phyloP scores from a whole-genome alignment of 2,329 filamentous ascomycete genomes.

The Xylariales sp. region DNA sequence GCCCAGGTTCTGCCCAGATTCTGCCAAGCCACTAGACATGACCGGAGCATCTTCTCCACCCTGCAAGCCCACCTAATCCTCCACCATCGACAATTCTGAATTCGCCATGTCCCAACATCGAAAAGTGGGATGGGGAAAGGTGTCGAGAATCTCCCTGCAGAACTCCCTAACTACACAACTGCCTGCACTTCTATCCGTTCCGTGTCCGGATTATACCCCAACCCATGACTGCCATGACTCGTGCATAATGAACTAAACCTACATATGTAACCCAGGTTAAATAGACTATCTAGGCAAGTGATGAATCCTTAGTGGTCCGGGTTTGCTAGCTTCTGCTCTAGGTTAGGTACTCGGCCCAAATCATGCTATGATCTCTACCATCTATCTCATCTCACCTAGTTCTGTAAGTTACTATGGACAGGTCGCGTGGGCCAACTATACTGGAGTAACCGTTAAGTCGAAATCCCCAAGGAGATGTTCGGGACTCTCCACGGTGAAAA shows the following conservation, averaged over 20 bases:
- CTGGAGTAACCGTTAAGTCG: neutral
- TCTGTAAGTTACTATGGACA: slow-evolving; percentile 4
- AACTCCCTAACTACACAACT: neutral
- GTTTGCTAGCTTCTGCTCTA: neutral
- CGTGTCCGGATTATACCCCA: no score
- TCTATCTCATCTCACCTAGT: neutral
- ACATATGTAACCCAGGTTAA: no score
- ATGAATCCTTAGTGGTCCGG: no score
- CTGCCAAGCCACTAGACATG: neutral
- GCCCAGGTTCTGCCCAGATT: neutral
- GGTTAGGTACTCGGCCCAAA: neutral
- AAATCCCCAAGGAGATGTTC: neutral
- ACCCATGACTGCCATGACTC: no score
- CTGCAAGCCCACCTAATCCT: neutral
- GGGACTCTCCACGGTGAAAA: neutral
- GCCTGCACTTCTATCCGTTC: no score
- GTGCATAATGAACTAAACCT: no score
- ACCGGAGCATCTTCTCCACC: slow-evolving; percentile 17
- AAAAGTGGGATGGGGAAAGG: slow-evolving; percentile 29
- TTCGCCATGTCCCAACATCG: slow-evolving; percentile 23
- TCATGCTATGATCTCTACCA: neutral
- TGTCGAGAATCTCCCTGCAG: neutral
- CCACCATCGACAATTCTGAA: slow-evolving; percentile 15
- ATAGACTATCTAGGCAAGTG: no score
- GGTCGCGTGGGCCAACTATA: slow-evolving; percentile 11